Evolutionary conservation across 2,329 filamentous ascomycete genomes (phyloP).

Genomic region (Chaetomiaceae sp.): DNA sequence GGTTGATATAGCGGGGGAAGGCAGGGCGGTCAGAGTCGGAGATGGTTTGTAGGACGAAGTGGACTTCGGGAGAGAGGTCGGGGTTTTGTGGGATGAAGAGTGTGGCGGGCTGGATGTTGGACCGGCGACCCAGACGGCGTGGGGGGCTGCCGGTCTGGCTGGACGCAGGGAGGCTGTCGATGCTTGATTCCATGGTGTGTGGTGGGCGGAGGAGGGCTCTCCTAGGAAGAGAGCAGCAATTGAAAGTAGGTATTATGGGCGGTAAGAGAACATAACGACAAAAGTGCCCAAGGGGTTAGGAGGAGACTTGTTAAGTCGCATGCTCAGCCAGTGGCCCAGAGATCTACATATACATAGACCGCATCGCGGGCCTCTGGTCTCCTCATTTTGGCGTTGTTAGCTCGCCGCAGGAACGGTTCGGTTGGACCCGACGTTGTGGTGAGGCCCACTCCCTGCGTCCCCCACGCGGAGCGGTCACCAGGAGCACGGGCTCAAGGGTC

Average conservation of each 20-base stretch:
- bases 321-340: too few relatives aligned
- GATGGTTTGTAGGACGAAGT: constrained; percentile 33
- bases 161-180: background rate
- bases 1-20: constrained; percentile 34
- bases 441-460: background rate
- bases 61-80: constrained; percentile 30
- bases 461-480: too few relatives aligned
- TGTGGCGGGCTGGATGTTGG: constrained; percentile 22
- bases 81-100: constrained; percentile 28
- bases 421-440: background rate
- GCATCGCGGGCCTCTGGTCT: too few relatives aligned
- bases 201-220: too few relatives aligned
- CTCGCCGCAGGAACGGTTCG: background rate
- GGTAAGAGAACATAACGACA: too few relatives aligned
- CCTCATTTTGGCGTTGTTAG: too few relatives aligned
- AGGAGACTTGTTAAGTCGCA: too few relatives aligned
- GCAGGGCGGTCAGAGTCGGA: constrained; percentile 22
- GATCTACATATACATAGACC: too few relatives aligned
- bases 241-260: too few relatives aligned
- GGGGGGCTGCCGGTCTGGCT: background rate
- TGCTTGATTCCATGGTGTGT: background rate
- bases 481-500: too few relatives aligned
- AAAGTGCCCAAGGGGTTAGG: too few relatives aligned
- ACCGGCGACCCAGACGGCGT: background rate
- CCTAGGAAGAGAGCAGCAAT: background rate